A percentile compares a stretch with the other conserved stretches of the same genome.
Evolutionary conservation across 2,329 filamentous ascomycete species (phyloP).

Genomic region (Cladosporium sp.): DNA sequence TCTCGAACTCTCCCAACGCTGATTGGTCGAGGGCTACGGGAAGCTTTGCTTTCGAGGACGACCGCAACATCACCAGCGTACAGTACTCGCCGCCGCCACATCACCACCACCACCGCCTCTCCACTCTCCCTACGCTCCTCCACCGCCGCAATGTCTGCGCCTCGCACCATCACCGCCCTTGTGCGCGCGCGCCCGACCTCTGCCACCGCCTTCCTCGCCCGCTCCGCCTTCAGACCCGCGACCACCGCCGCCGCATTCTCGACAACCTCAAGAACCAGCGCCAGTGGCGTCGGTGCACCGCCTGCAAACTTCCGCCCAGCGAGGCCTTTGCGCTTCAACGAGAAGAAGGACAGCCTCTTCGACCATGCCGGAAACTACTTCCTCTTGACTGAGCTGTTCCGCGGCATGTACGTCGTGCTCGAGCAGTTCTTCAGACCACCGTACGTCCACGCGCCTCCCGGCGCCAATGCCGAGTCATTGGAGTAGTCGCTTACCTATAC

Average conservation of each 20-base stretch:
- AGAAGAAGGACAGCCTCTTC: slow-evolving; percentile 73
- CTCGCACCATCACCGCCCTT: slow-evolving; percentile 51
- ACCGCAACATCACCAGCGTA: slow-evolving; percentile 12
- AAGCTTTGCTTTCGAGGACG: not conserved
- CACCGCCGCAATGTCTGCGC: slow-evolving; percentile 61
- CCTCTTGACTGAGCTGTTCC: slow-evolving; percentile 89
- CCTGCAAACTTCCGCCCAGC: slow-evolving; percentile 79
- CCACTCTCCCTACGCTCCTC: slow-evolving; percentile 76
- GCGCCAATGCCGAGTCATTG: not conserved
- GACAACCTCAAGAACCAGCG: slow-evolving; percentile 61
- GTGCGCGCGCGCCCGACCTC: slow-evolving; percentile 47
- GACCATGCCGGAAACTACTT: slow-evolving; percentile 93
- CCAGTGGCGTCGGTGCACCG: slow-evolving; percentile 74
- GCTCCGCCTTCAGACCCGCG: slow-evolving; percentile 43
- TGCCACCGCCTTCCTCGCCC: slow-evolving; percentile 39
- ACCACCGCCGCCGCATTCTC: slow-evolving; percentile 63
- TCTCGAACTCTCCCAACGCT: not conserved
- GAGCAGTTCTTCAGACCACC: slow-evolving; percentile 98
- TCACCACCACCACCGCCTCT: slow-evolving; percentile 47
- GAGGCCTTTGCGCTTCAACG: slow-evolving; percentile 74
- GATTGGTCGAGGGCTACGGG: not conserved
- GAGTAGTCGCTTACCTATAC: slow-evolving; percentile 22
- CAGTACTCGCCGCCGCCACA: slow-evolving; percentile 11
- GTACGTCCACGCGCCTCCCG: slow-evolving; percentile 60
- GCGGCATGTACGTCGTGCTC: slow-evolving; percentile 96